phyloP scores from a whole-genome alignment of 169 alveolate species.

The Eimeria tenella region DNA sequence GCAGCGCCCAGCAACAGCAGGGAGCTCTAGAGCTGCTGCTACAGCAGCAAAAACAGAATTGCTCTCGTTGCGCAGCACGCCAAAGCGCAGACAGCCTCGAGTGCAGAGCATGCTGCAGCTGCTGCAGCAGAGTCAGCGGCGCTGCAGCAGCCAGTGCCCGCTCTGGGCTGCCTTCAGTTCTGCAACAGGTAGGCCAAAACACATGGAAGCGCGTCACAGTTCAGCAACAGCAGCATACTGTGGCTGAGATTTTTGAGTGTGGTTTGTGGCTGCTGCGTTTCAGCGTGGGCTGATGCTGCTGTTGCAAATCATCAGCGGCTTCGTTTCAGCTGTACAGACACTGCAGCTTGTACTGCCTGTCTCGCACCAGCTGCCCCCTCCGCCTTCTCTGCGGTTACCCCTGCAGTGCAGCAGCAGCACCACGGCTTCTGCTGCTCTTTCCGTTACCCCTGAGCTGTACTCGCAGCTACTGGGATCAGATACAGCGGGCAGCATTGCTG shows the following conservation, averaged over 20 bases:
- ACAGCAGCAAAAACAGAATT: conserved; percentile 49
- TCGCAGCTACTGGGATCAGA: conserved; percentile 20
- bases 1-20: conserved; percentile 73
- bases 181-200: conserved; percentile 43
- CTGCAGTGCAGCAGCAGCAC: conserved; percentile 73
- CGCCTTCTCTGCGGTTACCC: conserved; percentile 63
- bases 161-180: conserved; percentile 50
- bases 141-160: conserved; percentile 68
- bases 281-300: conserved; percentile 71
- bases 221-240: conserved; percentile 8
- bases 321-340: conserved; percentile 63
- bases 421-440: neutral
- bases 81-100: too few relatives aligned
- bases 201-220: neutral
- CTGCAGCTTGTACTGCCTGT: conserved; percentile 71
- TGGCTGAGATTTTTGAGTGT: neutral
- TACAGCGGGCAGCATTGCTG: conserved; percentile 2
- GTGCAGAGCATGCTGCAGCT: conserved; percentile 49
- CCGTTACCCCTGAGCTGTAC: conserved; percentile 53
- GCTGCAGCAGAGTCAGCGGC: conserved; percentile 73
- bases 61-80: conserved; percentile 22
- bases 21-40: conserved; percentile 41
- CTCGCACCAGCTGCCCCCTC: conserved; percentile 68
- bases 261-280: neutral
- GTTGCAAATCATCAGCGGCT: conserved; percentile 37